Evolutionary conservation across 1,284 basidiomycete species (phyloP).

Genomic region (Malassezia restricta): DNA sequence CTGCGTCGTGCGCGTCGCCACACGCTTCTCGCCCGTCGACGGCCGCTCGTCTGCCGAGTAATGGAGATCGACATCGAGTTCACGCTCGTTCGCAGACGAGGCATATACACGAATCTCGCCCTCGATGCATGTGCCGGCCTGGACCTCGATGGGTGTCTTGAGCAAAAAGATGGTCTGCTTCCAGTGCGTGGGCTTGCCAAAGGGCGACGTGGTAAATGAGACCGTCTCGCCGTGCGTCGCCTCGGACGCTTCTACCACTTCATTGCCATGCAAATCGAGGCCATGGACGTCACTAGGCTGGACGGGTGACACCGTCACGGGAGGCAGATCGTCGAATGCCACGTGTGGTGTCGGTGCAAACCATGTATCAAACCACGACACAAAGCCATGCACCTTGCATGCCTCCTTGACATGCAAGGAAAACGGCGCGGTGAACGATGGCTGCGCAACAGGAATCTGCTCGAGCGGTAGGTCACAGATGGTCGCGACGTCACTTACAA

Average conservation of each 20-base stretch:
- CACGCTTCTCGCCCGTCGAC: slow-evolving; percentile 1
- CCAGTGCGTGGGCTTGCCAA: slow-evolving; percentile 87
- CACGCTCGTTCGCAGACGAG: slow-evolving; percentile 67
- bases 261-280: slow-evolving; percentile 72
- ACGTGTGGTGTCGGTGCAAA: slow-evolving; percentile 22
- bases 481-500: slow-evolving; percentile 21
- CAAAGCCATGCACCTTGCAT: slow-evolving; percentile 30
- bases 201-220: slow-evolving; percentile 83
- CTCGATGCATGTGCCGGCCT: slow-evolving; percentile 63
- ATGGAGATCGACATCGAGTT: slow-evolving; percentile 83
- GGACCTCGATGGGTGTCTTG: slow-evolving; percentile 61
- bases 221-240: slow-evolving; percentile 51
- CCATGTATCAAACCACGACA: slow-evolving; percentile 45
- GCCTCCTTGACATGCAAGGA: slow-evolving; percentile 12
- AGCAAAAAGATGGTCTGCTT: slow-evolving; percentile 87
- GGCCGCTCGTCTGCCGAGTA: slow-evolving; percentile 52
- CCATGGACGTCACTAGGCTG: slow-evolving; percentile 50
- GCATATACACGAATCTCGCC: slow-evolving; percentile 76
- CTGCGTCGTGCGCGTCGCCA: slow-evolving; percentile 11
- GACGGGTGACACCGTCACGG: slow-evolving; percentile 17
- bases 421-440: slow-evolving; percentile 43
- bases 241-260: slow-evolving; percentile 45
- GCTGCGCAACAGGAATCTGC: slow-evolving; percentile 24
- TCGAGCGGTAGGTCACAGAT: slow-evolving; percentile 39
- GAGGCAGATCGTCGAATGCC: slow-evolving; percentile 15